Percentiles rank a stretch among this genome's conserved stretches.
These are phyloP conservation scores for Daedalea quercina DNA, from an alignment of 768 basidiomycete genomes.

Conservation along the genomic window DNA sequence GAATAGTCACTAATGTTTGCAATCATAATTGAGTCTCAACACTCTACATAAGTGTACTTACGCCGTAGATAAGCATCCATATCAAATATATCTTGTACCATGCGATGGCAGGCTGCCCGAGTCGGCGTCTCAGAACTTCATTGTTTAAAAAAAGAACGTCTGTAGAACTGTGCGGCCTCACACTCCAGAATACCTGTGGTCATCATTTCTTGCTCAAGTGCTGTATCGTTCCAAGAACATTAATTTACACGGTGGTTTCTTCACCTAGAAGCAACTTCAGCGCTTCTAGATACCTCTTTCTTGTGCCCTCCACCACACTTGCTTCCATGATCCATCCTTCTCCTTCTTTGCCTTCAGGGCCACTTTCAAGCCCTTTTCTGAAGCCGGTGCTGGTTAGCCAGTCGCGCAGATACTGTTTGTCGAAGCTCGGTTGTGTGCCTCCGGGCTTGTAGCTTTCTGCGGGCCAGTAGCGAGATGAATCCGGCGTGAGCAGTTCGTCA, in stretches of 20 bases:
- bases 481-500: constrained; percentile 96
- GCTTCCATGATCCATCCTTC: constrained; percentile 77
- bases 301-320: constrained; percentile 71
- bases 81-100: too few relatives aligned
- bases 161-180: too few relatives aligned
- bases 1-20: too few relatives aligned
- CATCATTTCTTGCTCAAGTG: too few relatives aligned
- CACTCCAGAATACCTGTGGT: too few relatives aligned
- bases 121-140: too few relatives aligned
- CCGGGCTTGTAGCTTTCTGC: constrained; percentile 66
- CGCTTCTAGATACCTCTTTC: constrained; percentile 73
- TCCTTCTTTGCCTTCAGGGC: constrained; percentile 55
- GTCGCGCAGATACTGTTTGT: constrained; percentile 94
- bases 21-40: too few relatives aligned
- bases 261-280: constrained; percentile 40
- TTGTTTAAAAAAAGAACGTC: too few relatives aligned
- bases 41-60: too few relatives aligned
- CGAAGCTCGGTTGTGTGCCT: constrained; percentile 80
- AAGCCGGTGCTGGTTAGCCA: constrained; percentile 76
- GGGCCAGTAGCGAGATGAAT: constrained; percentile 97
- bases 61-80: too few relatives aligned
- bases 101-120: too few relatives aligned
- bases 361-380: constrained; percentile 71
- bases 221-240: too few relatives aligned
- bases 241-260: background rate